Evolutionary conservation across 2,329 filamentous ascomycete genomes (phyloP).

Genomic region (Lachnum nothofagi): DNA sequence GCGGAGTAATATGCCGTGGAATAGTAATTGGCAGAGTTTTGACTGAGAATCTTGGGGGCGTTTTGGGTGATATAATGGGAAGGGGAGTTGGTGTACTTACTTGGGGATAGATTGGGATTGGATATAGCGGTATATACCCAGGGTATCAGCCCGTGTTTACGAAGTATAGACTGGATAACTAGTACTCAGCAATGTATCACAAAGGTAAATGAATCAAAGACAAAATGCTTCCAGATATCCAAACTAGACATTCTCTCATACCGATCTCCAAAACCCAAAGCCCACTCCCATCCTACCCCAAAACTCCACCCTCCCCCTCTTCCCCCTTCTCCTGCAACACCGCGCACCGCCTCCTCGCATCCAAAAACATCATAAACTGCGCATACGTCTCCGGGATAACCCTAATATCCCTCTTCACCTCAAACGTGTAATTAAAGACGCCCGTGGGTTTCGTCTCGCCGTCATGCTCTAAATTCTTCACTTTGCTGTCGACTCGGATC

Average conservation of each 20-base stretch:
- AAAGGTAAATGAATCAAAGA: too few species aligned
- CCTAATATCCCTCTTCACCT: slow-evolving; percentile 58
- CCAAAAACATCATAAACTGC: slow-evolving; percentile 37
- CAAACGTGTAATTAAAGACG: slow-evolving; percentile 69
- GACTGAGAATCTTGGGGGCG: not conserved
- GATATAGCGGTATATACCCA: too few species aligned
- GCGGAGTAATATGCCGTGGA: slow-evolving; percentile 30
- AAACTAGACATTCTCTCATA: not conserved
- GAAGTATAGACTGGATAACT: too few species aligned
- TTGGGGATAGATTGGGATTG: not conserved
- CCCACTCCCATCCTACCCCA: slow-evolving; percentile 13
- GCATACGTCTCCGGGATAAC: slow-evolving; percentile 52
- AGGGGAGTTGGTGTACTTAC: not conserved
- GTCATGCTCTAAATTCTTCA: slow-evolving; percentile 60
- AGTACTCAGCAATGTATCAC: too few species aligned
- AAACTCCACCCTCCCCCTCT: slow-evolving; percentile 12
- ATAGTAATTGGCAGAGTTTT: slow-evolving; percentile 28
- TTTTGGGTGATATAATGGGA: not conserved
- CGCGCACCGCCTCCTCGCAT: slow-evolving; percentile 33
- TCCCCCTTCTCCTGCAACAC: slow-evolving; percentile 5
- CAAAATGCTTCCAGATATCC: too few species aligned
- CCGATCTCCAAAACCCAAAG: too few species aligned
- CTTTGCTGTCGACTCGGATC: slow-evolving; percentile 63
- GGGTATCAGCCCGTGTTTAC: too few species aligned
- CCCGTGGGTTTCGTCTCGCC: slow-evolving; percentile 62